These are phyloP conservation scores for Rhizopus sp. DNA, from an alignment of 371 early-diverging fungal genomes.

Conservation along the genomic window DNA sequence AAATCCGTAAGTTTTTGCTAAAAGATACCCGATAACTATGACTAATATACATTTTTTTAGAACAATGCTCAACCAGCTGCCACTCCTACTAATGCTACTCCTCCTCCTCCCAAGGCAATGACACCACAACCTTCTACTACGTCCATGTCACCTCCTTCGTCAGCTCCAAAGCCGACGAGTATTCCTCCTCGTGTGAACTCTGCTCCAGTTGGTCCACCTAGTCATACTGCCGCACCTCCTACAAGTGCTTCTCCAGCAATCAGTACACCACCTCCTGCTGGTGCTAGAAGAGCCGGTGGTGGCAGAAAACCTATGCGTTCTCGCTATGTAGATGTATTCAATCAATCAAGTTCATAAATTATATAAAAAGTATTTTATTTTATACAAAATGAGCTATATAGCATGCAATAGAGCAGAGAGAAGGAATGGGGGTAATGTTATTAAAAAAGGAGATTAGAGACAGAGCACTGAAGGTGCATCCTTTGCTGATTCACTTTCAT, in stretches of 20 bases:
- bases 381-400: neutral
- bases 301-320: conserved; percentile 48
- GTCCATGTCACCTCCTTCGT: conserved; percentile 3
- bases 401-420: neutral
- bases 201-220: conserved; percentile 27
- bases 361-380: neutral
- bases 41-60: conserved; percentile 6
- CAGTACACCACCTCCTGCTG: conserved; percentile 31
- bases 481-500: conserved; percentile 38
- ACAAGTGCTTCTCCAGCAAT: conserved; percentile 18
- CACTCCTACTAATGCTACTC: conserved; percentile 24
- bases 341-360: conserved; percentile 14
- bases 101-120: conserved; percentile 29
- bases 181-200: conserved; percentile 33
- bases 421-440: neutral
- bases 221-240: conserved; percentile 7
- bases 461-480: conserved; percentile 29
- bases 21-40: neutral
- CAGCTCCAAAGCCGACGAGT: conserved; percentile 11
- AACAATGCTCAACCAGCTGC: conserved; percentile 31
- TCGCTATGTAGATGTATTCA: conserved; percentile 55
- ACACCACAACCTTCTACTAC: conserved; percentile 8
- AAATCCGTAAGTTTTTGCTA: conserved; percentile 36
- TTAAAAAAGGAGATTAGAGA: conserved; percentile 11
- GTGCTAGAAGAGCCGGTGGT: conserved; percentile 29